Evolutionary conservation across 148 eudicot genomes (phyloP).

Genomic region (Talinum fruticosum): DNA sequence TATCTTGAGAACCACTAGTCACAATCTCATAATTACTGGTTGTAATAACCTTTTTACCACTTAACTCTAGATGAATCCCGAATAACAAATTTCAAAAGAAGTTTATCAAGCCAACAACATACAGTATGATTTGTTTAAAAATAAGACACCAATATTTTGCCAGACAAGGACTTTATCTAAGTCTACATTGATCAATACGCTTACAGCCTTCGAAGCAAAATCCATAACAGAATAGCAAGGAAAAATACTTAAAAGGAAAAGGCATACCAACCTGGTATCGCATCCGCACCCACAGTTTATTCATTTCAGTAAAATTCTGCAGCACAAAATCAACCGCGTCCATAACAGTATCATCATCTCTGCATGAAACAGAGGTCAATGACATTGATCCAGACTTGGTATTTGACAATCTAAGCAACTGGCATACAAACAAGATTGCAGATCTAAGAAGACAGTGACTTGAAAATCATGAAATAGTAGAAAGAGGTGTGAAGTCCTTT

Average conservation of each 20-base stretch:
- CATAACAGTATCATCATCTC: conserved; percentile 85
- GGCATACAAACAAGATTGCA: neutral
- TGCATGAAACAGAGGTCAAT: conserved; percentile 36
- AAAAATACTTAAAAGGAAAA: conserved; percentile 19
- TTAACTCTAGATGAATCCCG: neutral
- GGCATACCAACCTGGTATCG: conserved; percentile 80
- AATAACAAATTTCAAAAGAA: neutral
- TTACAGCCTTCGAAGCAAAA: conserved; percentile 1
- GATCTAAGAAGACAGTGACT: neutral
- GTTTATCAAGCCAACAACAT: neutral
- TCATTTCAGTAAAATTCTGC: conserved; percentile 98
- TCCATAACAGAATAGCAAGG: neutral
- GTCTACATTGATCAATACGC: neutral
- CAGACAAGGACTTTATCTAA: neutral
- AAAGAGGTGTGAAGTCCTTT: neutral
- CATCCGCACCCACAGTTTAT: conserved; percentile 99
- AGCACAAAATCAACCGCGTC: conserved; percentile 97
- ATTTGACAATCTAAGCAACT: conserved; percentile 3
- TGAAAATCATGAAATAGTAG: neutral
- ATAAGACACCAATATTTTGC: neutral
- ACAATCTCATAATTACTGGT: neutral
- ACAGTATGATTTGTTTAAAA: neutral
- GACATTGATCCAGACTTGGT: conserved; percentile 17
- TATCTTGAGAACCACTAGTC: neutral
- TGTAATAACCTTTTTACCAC: neutral